These are phyloP conservation scores for Sporobolus alterniflorus DNA, from an alignment of 202 grass and related monocot genomes.

Conservation along the genomic window DNA sequence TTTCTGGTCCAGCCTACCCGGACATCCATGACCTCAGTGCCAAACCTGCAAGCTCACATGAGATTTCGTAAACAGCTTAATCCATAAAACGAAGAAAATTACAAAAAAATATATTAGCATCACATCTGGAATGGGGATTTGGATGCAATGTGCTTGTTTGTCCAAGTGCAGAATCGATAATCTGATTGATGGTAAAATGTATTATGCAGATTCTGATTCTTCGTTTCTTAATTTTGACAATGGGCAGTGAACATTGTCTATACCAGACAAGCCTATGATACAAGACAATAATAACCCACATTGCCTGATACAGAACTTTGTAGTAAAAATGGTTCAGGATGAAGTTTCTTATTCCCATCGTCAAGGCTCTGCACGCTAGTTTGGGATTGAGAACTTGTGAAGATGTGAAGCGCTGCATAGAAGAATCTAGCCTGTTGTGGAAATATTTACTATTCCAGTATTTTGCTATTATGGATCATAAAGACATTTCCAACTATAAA, in stretches of 20 bases:
- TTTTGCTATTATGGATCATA: not conserved
- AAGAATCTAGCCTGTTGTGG: not conserved
- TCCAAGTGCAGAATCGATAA: not conserved
- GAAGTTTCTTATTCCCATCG: too few relatives aligned
- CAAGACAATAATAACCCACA: too few relatives aligned
- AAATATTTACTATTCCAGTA: not conserved
- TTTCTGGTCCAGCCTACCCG: slow-evolving; percentile 84
- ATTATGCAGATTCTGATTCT: not conserved
- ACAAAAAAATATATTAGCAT: not conserved
- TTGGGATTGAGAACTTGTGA: not conserved
- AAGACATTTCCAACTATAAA: not conserved
- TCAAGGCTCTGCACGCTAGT: not conserved
- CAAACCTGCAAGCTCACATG: slow-evolving; percentile 62
- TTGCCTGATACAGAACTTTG: too few relatives aligned
- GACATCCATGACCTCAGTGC: slow-evolving; percentile 80
- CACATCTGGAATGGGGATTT: not conserved
- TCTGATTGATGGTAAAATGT: not conserved
- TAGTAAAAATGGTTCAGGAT: too few relatives aligned
- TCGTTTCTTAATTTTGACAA: not conserved
- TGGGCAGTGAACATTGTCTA: too few relatives aligned
- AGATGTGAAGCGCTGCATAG: not conserved
- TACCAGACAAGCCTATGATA: too few relatives aligned
- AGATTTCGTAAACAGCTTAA: not conserved
- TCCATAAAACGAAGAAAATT: not conserved
- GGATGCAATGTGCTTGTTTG: not conserved